Evolutionary conservation across 495 filamentous ascomycete genomes (phyloP).

Genomic region (Stereocaulon alpinum): DNA sequence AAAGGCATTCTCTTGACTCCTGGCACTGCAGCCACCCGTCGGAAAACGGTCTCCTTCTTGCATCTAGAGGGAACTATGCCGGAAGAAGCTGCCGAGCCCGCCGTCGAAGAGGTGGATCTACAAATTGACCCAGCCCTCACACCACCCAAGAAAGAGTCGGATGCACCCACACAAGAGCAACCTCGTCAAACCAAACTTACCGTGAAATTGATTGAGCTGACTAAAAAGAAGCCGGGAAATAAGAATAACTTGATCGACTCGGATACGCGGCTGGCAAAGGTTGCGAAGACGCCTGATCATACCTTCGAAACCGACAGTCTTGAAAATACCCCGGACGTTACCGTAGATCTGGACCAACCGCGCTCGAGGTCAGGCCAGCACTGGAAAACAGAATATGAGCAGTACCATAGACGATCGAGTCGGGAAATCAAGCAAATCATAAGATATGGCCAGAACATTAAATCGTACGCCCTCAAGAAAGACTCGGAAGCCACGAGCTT

Average conservation of each 20-base stretch:
- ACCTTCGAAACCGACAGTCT: conserved; percentile 25
- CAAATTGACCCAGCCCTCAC: conserved; percentile 27
- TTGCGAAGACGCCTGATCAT: not conserved
- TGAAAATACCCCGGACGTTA: conserved; percentile 40
- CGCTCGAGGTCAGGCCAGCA: conserved; percentile 78
- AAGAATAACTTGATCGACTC: not conserved
- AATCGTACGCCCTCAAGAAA: conserved; percentile 82
- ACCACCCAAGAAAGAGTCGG: conserved; percentile 20
- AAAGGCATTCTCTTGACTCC: conserved; percentile 86
- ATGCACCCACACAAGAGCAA: conserved; percentile 18
- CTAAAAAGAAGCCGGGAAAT: conserved; percentile 6
- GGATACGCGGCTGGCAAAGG: conserved; percentile 7
- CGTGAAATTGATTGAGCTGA: conserved; percentile 24
- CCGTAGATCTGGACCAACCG: conserved; percentile 68
- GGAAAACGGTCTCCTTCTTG: conserved; percentile 85
- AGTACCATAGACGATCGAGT: conserved; percentile 69
- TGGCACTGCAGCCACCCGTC: conserved; percentile 62
- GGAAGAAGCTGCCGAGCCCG: conserved; percentile 2
- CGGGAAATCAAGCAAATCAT: conserved; percentile 67
- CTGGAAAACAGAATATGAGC: conserved; percentile 87
- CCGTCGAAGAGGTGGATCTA: conserved; percentile 28
- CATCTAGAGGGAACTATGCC: conserved; percentile 40
- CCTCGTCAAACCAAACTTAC: conserved; percentile 23
- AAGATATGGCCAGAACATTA: conserved; percentile 72
- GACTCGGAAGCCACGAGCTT: conserved; percentile 69